Base-by-base conservation (phyloP, 805 yeast species). In the Geotrichum ghanense region DNA sequence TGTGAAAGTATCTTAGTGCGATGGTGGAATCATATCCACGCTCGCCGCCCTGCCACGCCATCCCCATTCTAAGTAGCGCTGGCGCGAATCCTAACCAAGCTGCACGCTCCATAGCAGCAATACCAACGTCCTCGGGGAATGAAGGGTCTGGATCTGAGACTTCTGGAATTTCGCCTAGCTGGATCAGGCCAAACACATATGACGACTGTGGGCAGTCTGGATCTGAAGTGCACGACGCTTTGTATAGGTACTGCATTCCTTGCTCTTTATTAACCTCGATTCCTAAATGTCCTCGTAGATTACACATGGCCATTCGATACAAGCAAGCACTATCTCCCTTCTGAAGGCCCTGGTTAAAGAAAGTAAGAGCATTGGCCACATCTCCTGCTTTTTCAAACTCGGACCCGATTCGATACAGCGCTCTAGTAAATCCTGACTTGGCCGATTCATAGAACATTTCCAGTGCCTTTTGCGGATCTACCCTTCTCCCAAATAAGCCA, bases 161-260 rank as follows among this genome's bases (percentile, higher is more conserved):
- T 5, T 49, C 47, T 14, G 51, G 54, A 6, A 56, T 51, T 45
- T 67, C 70, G 12, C 66, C 70, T 7, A 63, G 53, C 20, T 57
- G 55, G 24, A 65, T 43, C 41, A 61, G 56, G 7, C 72, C 72
- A 31, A 61, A 57, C 17, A 66, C 52, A 45, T 58, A 68, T 3
- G 68, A 61, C 1, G 71, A 63, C 39, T 60, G 63, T 3, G 71
- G 65, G 42, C 64, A 64, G 45, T 68, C 73, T 1, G 60, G 57
- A 45, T 67, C 71, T 17, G 63, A 56, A 6, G 42, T 50, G 24
- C 45, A 47, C 19, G 63, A 62, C 5, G 56, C 64, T 45, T 31
- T 47, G 46, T 54, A 57, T 47, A 54, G 60, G 22, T 48, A 60
- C 40, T 37, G 48, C 37, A 44, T 48, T 2, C 64, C 70, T 22